Base-by-base conservation (phyloP, 2,329 filamentous ascomycete genomes). In the Talaromyces sp. region DNA sequence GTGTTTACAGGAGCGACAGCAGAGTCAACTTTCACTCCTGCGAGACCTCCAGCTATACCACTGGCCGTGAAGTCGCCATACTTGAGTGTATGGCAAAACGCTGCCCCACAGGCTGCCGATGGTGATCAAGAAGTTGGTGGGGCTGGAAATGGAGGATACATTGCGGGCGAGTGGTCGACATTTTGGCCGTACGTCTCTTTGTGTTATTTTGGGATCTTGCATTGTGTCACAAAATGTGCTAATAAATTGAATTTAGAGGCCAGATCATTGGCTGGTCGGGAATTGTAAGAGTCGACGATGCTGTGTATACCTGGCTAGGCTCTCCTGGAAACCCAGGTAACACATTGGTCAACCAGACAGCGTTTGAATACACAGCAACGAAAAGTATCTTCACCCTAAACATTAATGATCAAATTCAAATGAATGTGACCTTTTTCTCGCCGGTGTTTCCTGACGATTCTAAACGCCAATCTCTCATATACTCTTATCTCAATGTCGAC, bases 21-120 rank as follows among this genome's bases (percentile, higher is more conserved):
- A 7, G 52, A 59, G 19, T 88, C 86, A 11, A 84, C 79, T 1
- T 90, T 89, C 69, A 79, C 76, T 32, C 87, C 88, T 38, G 82
- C 84, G 29, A 81, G 86, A 13, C 87, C 87, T 51, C 88, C 88
- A 17, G 82, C 88, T 1, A 79, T 89, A 29, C 89, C 89, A 10
- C 74, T 93, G 35, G 89, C 89, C 51, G 89, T 92, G 51, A 86
- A 85, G 63, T 88, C 86, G 8, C 89, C 89, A 0, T 93, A 92
- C 65, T 75, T 93, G 17, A 91, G 84, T 70, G 83, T 85, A 14
- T 91, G 88, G 87, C 79, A 88, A 50, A 75, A 83, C 60, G 86
- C 82, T 10, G 86, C 86, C 1, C 83, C 77, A 27, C 80, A 85
- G 70, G 84, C 82, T 26, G 82, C 84, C 9, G 21, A 46, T 19